Percentiles rank a stretch among this genome's conserved stretches.
These are phyloP conservation scores for Tribonema minus DNA, from an alignment of 108 stramenopile genomes.

Conservation along the genomic window DNA sequence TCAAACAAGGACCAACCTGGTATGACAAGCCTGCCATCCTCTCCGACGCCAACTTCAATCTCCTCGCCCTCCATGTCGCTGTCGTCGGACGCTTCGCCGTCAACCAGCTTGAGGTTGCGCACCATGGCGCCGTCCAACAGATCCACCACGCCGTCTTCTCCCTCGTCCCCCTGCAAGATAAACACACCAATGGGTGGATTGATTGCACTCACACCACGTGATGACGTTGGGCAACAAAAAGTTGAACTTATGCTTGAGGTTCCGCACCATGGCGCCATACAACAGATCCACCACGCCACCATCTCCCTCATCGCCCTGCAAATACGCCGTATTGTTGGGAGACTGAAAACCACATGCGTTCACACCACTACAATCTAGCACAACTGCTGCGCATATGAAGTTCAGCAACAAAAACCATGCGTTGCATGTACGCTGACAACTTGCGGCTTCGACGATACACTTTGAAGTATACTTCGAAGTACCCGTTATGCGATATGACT, in stretches of 20 bases:
- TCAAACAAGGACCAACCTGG: too few species aligned
- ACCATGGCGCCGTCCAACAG: conserved; percentile 71
- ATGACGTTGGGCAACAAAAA: too few species aligned
- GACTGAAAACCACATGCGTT: too few species aligned
- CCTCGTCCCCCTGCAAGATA: background rate
- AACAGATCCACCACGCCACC: conserved; percentile 77
- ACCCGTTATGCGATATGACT: background rate
- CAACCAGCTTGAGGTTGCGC: conserved; percentile 46
- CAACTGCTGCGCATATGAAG: too few species aligned
- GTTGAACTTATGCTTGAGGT: too few species aligned
- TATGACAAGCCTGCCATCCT: conserved; percentile 24
- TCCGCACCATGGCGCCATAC: conserved; percentile 66
- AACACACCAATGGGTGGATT: background rate
- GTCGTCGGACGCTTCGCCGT: conserved; percentile 55
- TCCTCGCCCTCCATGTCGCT: conserved; percentile 18
- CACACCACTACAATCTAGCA: too few species aligned
- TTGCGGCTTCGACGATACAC: too few species aligned
- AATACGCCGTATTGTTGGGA: too few species aligned
- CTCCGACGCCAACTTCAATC: background rate
- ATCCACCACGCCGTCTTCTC: conserved; percentile 69
- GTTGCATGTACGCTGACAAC: too few species aligned
- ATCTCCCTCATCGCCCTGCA: conserved; percentile 12
- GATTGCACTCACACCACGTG: too few species aligned
- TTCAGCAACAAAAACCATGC: too few species aligned
- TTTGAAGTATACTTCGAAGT: too few species aligned